Conservation (phyloP, 2,329 filamentous ascomycete species). For the Xylariaceae sp. region DNA sequence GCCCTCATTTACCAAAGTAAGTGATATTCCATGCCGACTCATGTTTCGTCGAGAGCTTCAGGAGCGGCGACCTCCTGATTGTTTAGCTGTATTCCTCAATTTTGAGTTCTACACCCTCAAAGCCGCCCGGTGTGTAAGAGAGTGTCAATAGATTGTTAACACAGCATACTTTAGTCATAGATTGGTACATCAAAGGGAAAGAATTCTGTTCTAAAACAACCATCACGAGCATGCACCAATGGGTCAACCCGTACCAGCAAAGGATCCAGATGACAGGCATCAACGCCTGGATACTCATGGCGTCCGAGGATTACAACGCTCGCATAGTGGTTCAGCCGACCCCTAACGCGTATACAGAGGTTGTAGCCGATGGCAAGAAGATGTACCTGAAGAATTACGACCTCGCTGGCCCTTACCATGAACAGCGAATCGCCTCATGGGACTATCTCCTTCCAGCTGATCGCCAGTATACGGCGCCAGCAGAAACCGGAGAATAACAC, state of each 20-base stretch:
- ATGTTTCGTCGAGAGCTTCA: background rate
- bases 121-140: background rate
- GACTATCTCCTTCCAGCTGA: conserved; percentile 10
- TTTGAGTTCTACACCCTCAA: background rate
- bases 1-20: conserved; percentile 16
- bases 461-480: background rate
- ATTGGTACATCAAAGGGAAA: conserved; percentile 7
- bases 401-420: conserved; percentile 18
- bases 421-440: conserved; percentile 11
- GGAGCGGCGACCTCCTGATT: background rate
- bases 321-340: conserved; percentile 28
- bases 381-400: conserved; percentile 16
- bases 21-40: background rate
- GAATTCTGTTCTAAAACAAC: conserved; percentile 1
- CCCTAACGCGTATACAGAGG: conserved; percentile 11
- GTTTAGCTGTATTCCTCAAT: background rate
- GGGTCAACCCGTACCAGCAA: conserved; percentile 27
- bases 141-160: background rate
- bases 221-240: conserved; percentile 19
- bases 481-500: background rate
- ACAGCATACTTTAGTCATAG: conserved; percentile 6
- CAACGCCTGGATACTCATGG: conserved; percentile 29
- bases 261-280: conserved; percentile 31
- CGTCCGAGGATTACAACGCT: conserved; percentile 26
- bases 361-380: conserved; percentile 21